A percentile compares a stretch with the other conserved stretches of the same genome.
phyloP scores from a whole-genome alignment of 805 yeast species.

The Blastobotrys robertii region DNA sequence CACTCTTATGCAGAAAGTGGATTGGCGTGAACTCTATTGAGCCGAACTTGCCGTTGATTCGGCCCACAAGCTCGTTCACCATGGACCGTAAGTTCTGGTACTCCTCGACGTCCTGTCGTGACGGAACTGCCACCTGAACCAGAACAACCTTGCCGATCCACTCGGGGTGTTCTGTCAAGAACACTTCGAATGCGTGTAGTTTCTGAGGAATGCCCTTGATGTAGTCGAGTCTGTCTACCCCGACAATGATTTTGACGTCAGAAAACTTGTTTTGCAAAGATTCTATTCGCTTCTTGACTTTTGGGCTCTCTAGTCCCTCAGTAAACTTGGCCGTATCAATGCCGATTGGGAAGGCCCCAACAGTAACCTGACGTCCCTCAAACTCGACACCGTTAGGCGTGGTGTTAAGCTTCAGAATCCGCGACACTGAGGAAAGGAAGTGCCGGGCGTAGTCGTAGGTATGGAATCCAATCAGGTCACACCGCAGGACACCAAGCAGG shows the following conservation, averaged over 20 bases:
- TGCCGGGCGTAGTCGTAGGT: slow-evolving; percentile 99
- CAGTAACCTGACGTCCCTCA: slow-evolving; percentile 63
- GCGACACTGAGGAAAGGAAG: slow-evolving; percentile 78
- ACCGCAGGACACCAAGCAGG: slow-evolving; percentile 80
- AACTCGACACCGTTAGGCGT: slow-evolving; percentile 85
- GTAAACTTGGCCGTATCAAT: slow-evolving; percentile 89
- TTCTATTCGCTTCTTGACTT: slow-evolving; percentile 56
- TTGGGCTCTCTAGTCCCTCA: slow-evolving; percentile 56
- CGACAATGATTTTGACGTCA: slow-evolving; percentile 81
- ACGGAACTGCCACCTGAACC: slow-evolving; percentile 95
- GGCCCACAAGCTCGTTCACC: slow-evolving; percentile 91
- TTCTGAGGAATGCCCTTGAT: slow-evolving; percentile 98
- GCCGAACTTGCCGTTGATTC: slow-evolving; percentile 94
- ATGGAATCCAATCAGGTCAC: slow-evolving; percentile 95
- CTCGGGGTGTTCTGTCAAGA: slow-evolving; percentile 86
- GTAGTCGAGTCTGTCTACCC: slow-evolving; percentile 93
- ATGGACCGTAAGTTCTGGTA: slow-evolving; percentile 88
- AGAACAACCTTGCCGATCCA: slow-evolving; percentile 96
- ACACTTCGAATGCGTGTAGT: slow-evolving; percentile 90
- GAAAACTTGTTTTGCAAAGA: slow-evolving; percentile 57
- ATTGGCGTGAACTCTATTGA: slow-evolving; percentile 96
- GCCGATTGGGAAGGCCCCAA: slow-evolving; percentile 99
- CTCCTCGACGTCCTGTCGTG: slow-evolving; percentile 96
- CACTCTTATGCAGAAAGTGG: slow-evolving; percentile 88
- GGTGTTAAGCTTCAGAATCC: slow-evolving; percentile 73